phyloP scores from a whole-genome alignment of 106 monocot genomes.

The Hemerocallis citrina region DNA sequence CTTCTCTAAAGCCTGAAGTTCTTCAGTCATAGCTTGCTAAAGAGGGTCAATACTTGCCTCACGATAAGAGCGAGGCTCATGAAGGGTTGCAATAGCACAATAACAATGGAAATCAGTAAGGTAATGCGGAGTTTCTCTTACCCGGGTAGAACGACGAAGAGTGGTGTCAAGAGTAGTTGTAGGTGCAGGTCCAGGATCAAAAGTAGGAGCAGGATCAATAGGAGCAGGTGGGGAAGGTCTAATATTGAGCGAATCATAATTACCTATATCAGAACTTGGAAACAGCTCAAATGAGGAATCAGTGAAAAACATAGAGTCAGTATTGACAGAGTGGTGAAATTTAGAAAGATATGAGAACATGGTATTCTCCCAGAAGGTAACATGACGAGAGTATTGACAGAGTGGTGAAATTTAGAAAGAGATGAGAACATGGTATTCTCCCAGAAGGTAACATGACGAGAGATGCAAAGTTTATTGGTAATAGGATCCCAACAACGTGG shows the following conservation, averaged over 20 bases:
- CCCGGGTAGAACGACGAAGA: not conserved
- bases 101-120: not conserved
- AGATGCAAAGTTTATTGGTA: too few relatives aligned
- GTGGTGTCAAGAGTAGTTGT: not conserved
- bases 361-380: too few relatives aligned
- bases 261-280: not conserved
- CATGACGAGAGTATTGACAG: too few relatives aligned
- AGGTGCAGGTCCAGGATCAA: not conserved
- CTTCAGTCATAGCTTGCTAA: not conserved
- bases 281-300: not conserved
- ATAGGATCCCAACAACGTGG: too few relatives aligned
- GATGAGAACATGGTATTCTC: too few relatives aligned
- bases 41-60: not conserved
- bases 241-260: not conserved
- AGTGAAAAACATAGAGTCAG: not conserved
- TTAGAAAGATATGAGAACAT: too few relatives aligned
- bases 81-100: not conserved
- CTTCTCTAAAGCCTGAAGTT: not conserved
- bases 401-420: too few relatives aligned
- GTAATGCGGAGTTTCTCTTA: conserved; percentile 3
- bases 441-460: too few relatives aligned
- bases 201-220: too few relatives aligned
- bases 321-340: too few relatives aligned
- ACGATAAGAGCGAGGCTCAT: not conserved
- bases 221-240: not conserved